phyloP scores from a whole-genome alignment of 345 rosid species.

The Eucalyptus curtisii region DNA sequence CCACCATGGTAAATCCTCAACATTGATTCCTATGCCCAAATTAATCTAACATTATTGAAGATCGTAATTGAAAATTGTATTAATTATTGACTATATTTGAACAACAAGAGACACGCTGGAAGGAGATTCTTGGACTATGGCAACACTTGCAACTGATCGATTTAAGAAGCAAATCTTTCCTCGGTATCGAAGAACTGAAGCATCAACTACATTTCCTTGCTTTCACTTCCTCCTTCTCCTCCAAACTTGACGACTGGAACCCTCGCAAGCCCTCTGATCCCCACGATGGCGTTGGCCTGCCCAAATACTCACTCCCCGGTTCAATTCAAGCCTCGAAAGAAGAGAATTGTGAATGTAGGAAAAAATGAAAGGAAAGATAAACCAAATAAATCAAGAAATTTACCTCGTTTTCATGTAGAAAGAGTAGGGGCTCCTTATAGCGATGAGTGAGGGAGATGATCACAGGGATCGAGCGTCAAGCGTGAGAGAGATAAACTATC shows the following conservation, averaged over 20 bases:
- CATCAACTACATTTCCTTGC: background rate
- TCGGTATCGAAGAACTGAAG: background rate
- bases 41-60: background rate
- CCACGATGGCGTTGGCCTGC: fast-evolving
- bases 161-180: background rate
- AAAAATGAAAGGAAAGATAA: background rate
- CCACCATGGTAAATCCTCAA: background rate
- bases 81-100: background rate
- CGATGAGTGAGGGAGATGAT: no score
- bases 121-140: background rate
- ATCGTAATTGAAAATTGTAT: background rate
- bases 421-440: background rate
- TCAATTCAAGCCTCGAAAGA: background rate
- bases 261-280: background rate
- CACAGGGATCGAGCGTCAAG: no score
- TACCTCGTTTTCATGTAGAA: background rate
- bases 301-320: background rate
- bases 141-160: background rate
- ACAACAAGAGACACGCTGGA: background rate
- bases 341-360: background rate
- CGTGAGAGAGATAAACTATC: no score
- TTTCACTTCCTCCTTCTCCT: background rate
- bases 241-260: background rate
- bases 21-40: background rate
- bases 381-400: background rate